Conservation (phyloP, 1,139 yeast genomes). For the Protomyces inouyei region DNA sequence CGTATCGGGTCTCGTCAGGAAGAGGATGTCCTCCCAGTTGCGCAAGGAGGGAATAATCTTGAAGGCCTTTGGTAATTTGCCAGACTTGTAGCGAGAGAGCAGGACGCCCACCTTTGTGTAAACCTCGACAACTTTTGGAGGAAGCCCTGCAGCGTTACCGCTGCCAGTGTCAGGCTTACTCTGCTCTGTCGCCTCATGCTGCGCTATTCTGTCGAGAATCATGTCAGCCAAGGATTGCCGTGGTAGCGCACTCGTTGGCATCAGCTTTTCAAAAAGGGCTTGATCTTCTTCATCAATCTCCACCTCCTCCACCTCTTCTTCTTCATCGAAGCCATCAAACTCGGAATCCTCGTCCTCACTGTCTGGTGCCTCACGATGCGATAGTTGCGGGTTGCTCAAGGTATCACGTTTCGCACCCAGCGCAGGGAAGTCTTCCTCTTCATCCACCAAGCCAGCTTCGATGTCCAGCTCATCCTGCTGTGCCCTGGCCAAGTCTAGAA, state of each 20-base stretch:
- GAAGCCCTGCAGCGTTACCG: slow-evolving; percentile 57
- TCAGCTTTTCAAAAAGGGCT: slow-evolving; percentile 42
- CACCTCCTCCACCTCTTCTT: slow-evolving; percentile 44
- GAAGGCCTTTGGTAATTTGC: slow-evolving; percentile 89
- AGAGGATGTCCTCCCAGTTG: slow-evolving; percentile 93
- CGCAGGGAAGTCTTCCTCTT: slow-evolving; percentile 6
- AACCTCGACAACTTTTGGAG: slow-evolving; percentile 93
- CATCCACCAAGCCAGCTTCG: slow-evolving; percentile 41
- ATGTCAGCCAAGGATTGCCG: slow-evolving; percentile 83
- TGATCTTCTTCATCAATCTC: slow-evolving; percentile 49
- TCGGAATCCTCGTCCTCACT: slow-evolving; percentile 41
- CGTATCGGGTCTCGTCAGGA: slow-evolving; percentile 80
- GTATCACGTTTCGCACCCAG: slow-evolving; percentile 12
- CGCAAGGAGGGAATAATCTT: slow-evolving; percentile 86
- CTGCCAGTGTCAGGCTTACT: slow-evolving; percentile 39
- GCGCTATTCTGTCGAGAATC: slow-evolving; percentile 81
- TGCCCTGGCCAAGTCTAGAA: slow-evolving; percentile 78
- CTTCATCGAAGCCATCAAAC: slow-evolving; percentile 50
- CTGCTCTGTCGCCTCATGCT: slow-evolving; percentile 49
- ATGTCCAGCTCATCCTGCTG: slow-evolving; percentile 82
- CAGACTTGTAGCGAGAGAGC: slow-evolving; percentile 87
- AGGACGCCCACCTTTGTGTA: slow-evolving; percentile 87
- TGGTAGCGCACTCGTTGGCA: slow-evolving; percentile 47
- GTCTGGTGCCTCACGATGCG: slow-evolving; percentile 40
- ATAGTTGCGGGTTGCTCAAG: slow-evolving; percentile 32